These are phyloP conservation scores for Coemansia sp. DNA, from an alignment of 192 early-diverging fungal species.

Conservation along the genomic window DNA sequence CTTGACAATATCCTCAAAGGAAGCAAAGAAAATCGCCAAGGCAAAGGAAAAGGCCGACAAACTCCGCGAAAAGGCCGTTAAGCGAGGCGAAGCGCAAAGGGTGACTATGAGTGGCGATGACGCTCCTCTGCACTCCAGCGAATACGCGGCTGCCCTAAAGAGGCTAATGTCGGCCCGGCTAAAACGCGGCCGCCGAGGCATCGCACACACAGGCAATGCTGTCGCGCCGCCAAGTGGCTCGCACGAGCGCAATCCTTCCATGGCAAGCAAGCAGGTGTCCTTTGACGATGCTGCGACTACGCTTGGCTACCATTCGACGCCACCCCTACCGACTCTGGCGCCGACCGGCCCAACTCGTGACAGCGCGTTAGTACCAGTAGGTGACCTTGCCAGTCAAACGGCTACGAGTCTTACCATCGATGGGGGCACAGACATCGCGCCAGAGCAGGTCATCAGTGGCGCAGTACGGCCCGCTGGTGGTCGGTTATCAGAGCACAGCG, in stretches of 20 bases:
- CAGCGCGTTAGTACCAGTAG: conserved; percentile 17
- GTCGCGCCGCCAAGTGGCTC: neutral
- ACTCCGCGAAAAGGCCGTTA: conserved; percentile 21
- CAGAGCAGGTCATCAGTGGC: neutral
- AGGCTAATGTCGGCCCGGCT: conserved; percentile 38
- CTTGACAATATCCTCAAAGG: conserved; percentile 25
- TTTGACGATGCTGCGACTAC: conserved; percentile 11
- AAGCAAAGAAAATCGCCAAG: conserved; percentile 25
- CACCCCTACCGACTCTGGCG: neutral
- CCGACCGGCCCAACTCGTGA: conserved; percentile 3
- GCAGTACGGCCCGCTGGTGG: neutral
- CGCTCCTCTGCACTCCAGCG: conserved; percentile 25
- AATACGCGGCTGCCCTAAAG: conserved; percentile 31
- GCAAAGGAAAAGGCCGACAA: conserved; percentile 27
- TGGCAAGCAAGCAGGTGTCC: conserved; percentile 13
- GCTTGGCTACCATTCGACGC: neutral
- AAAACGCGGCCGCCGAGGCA: conserved; percentile 17
- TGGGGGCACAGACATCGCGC: neutral
- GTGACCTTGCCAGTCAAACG: neutral
- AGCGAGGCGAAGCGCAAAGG: conserved; percentile 12
- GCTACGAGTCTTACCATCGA: neutral
- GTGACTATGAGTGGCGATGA: neutral
- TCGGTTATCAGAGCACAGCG: conserved; percentile 6
- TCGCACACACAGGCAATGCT: neutral
- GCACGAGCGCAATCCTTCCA: conserved; percentile 6